Evolutionary conservation across 345 rosid genomes (phyloP), one percentile per base, ranked within the genome.

Genomic region (Gynandropsis gynandra): DNA sequence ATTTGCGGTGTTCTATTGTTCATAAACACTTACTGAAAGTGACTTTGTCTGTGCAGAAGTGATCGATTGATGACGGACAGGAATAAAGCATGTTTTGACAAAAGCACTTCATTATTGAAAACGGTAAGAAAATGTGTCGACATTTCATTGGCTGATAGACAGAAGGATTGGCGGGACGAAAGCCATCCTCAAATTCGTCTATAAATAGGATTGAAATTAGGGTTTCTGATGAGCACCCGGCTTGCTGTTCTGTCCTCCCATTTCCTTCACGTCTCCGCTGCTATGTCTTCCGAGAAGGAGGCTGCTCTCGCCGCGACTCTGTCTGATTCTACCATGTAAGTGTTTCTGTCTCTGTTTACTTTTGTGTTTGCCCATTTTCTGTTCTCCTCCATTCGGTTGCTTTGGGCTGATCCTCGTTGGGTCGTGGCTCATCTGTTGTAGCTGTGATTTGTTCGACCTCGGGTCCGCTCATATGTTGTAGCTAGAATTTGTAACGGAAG

Each of bases 201-300:
- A 24, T 24, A 24, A 24, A 24, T 32, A 65, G 59, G 64, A 13
- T 52, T 36, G 7, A 4, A 5, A 24, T 24, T 24, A 24, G 29
- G 29, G 29, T 24, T 24, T 24, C 29, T n/a, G 29, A 65, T 66
- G 70, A 67, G 44, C 68, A 58, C 52, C 45, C 68, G 52, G 5
- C 16, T 68, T 13, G 71, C 27, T 29, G 54, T 68, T 33, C 49
- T 72, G 20, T 51, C 55, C 42, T 68, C 67, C 31, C 76, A 67
- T 65, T 8, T 74, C 42, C 53, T 54, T 8, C 36, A 62, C 0
- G 47, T 16, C 40, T 39, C 19, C 47, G 19, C 60, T 47, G 46
- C 53, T 61, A 89, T 89, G 97, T 87, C 97, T 58, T 82, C 95
- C 9, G 97, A 89, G 83, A 82, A 82, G 70, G 92, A 82, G 17